These are phyloP conservation scores for Perkinsela sp. DNA, from an alignment of 208 protist species.

Conservation along the genomic window DNA sequence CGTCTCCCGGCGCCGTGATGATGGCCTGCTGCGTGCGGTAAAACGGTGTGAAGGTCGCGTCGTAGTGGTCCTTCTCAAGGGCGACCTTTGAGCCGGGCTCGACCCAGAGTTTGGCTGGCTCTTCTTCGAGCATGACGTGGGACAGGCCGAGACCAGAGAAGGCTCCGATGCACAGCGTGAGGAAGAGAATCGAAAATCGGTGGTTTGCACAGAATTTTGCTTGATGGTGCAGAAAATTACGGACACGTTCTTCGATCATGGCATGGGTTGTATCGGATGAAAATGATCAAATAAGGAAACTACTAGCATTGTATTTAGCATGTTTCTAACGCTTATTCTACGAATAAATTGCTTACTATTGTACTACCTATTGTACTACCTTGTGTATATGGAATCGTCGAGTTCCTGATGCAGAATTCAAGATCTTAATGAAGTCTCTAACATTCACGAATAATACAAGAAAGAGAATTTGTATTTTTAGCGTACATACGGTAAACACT, in stretches of 20 bases:
- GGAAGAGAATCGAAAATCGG: background rate
- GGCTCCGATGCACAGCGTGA: background rate
- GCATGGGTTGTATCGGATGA: no score
- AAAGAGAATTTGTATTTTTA: no score
- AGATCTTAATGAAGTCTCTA: no score
- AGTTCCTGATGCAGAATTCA: no score
- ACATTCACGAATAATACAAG: no score
- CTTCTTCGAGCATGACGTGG: background rate
- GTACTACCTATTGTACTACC: no score
- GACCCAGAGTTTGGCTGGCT: background rate
- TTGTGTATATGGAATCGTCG: no score
- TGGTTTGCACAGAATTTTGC: background rate
- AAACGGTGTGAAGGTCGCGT: slow-evolving; percentile 7
- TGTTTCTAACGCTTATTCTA: no score
- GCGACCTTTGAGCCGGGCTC: background rate
- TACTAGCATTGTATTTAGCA: no score
- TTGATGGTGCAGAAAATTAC: background rate
- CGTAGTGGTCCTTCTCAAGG: slow-evolving; percentile 10
- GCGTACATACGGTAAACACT: no score
- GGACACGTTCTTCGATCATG: background rate
- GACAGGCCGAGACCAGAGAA: background rate
- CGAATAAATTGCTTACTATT: no score
- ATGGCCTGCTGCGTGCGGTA: slow-evolving; percentile 9
- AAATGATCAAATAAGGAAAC: no score
- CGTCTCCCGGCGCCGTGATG: background rate